A percentile compares a stretch with the other conserved stretches of the same genome.
Conservation (phyloP, 495 filamentous ascomycete genomes). For the Glonium stellatum region DNA sequence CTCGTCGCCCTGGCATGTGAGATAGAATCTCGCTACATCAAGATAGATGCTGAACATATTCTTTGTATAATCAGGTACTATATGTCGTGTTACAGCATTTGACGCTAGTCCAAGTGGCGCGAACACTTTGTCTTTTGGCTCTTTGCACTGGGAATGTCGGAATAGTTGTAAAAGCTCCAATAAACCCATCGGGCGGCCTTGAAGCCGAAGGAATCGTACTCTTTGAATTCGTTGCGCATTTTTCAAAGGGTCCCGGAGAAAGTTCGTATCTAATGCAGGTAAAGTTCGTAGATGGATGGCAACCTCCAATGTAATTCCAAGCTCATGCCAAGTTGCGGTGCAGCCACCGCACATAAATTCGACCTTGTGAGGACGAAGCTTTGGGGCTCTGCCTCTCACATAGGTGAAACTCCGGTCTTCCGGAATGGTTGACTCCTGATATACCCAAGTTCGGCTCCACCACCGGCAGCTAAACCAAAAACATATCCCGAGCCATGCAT, state of each 20-base stretch:
- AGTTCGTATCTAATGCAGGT: not conserved
- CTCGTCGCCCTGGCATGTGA: too few species aligned
- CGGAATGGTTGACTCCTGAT: not conserved
- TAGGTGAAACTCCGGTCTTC: not conserved
- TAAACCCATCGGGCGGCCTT: not conserved
- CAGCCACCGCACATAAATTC: not conserved
- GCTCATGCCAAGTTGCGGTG: not conserved
- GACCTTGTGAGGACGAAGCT: not conserved
- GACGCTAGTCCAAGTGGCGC: not conserved
- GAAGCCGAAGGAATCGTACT: not conserved
- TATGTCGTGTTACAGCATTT: not conserved
- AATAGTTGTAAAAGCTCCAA: not conserved
- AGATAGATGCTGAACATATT: not conserved
- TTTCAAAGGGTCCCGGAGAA: not conserved
- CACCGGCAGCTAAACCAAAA: not conserved
- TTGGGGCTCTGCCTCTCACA: not conserved
- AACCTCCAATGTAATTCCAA: not conserved
- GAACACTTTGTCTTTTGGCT: not conserved
- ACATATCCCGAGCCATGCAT: not conserved
- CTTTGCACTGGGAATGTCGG: not conserved
- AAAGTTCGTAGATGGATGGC: not conserved
- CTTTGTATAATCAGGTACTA: not conserved
- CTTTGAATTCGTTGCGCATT: not conserved
- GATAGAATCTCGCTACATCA: not conserved
- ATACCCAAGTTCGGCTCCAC: not conserved